A percentile compares a stretch with the other conserved stretches of the same genome.
These are phyloP conservation scores for Lotmaria passim DNA, from an alignment of 208 protist genomes.

Conservation along the genomic window DNA sequence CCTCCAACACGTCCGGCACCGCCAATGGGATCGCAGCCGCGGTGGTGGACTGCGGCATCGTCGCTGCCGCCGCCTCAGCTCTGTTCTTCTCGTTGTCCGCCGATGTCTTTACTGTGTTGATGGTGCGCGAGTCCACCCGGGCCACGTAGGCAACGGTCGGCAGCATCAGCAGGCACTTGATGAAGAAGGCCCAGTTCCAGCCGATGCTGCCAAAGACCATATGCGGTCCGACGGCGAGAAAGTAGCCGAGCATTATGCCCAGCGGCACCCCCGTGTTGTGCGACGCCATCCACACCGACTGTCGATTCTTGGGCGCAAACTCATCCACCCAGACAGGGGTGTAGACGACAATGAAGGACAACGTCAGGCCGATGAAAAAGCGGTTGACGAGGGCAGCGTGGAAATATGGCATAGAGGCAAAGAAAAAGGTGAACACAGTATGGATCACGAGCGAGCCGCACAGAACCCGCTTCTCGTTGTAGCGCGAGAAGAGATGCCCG, in stretches of 20 bases:
- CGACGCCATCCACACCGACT: constrained; percentile 91
- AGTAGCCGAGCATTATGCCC: constrained; percentile 92
- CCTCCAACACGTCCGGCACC: neutral
- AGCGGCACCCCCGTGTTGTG: constrained; percentile 91
- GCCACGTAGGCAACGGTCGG: constrained; percentile 67
- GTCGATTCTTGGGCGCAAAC: constrained; percentile 81
- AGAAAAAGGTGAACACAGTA: constrained; percentile 81
- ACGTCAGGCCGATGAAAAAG: constrained; percentile 88
- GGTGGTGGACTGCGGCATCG: neutral
- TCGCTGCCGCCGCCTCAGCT: neutral
- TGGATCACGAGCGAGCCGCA: constrained; percentile 65
- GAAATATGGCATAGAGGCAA: constrained; percentile 62
- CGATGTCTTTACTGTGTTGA: constrained; percentile 47
- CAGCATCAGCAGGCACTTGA: constrained; percentile 81
- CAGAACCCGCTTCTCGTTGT: constrained; percentile 70
- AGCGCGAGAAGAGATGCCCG: constrained; percentile 73
- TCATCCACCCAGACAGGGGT: constrained; percentile 93
- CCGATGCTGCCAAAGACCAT: constrained; percentile 66
- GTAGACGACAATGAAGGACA: constrained; percentile 93
- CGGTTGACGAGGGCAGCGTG: constrained; percentile 63
- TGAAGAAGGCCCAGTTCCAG: constrained; percentile 86
- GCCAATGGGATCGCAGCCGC: neutral
- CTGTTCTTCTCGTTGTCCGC: constrained; percentile 6
- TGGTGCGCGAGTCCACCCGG: constrained; percentile 51
- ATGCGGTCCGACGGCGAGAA: constrained; percentile 50